These are phyloP conservation scores for Posidonia oceanica DNA, from an alignment of 116 monocot genomes.

Conservation along the genomic window DNA sequence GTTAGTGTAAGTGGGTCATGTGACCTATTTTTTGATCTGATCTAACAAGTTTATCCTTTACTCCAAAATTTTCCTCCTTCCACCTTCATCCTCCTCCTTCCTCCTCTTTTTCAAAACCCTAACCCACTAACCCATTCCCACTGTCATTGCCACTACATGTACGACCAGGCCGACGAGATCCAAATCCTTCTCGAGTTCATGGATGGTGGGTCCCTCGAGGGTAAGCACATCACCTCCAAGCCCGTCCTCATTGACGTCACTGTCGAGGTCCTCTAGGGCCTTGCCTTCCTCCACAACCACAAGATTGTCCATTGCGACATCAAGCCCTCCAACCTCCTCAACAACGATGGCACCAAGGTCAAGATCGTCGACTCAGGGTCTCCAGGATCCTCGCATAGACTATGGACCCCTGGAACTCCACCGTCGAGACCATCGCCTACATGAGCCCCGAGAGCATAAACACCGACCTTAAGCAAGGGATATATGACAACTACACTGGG, in stretches of 20 bases:
- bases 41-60: too few species aligned
- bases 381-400: conserved; percentile 30
- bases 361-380: conserved; percentile 43
- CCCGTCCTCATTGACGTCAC: too few species aligned
- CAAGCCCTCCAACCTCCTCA: conserved; percentile 37
- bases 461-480: conserved; percentile 32
- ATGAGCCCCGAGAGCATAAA: conserved; percentile 43
- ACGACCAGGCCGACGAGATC: conserved; percentile 36
- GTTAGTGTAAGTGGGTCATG: too few species aligned
- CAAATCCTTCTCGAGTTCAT: conserved; percentile 42
- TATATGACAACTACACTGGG: conserved; percentile 22
- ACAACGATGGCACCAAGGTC: conserved; percentile 9
- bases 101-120: too few species aligned
- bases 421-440: conserved; percentile 38
- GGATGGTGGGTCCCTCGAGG: conserved; percentile 32
- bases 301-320: conserved; percentile 44
- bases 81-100: too few species aligned
- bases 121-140: too few species aligned
- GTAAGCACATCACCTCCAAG: background rate
- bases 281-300: conserved; percentile 26
- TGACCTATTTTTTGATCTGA: too few species aligned
- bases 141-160: conserved; percentile 27
- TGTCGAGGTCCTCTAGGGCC: conserved; percentile 21
- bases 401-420: conserved; percentile 37
- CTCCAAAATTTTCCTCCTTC: too few species aligned